Evolutionary conservation across 2,329 filamentous ascomycete species (phyloP), one percentile per base, ranked within the genome.

Genomic region (Trichoderma sp.): DNA sequence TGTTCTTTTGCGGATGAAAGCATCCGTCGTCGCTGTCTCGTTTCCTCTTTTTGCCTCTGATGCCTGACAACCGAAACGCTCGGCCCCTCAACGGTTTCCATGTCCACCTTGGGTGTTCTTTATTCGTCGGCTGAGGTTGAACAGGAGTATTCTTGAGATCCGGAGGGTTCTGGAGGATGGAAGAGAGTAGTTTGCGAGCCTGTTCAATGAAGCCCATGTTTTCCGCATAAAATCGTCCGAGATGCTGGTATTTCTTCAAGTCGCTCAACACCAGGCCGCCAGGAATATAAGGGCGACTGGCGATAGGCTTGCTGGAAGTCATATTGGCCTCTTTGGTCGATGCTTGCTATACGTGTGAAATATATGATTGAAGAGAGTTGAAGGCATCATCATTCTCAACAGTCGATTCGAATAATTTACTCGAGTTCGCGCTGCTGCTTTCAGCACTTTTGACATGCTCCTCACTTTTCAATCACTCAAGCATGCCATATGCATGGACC

Each of bases 101-200:
- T 23, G 0, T 13, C 47, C n/a, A 20, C 20, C 3, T 53, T 53
- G 47, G 9, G 7, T 75, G 86, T 72, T 28, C 13, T 4, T 11
- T 28, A 0, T 28, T 57, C 20, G 23, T 2, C 1, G 20, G 6
- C 3, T 1, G 28, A 3, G 28, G n/a, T 34, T 30, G 2, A 3
- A 20, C 6, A 9, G 30, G 0, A 7, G 11, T 8, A 13, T n/a
- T n/a, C 39, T 15, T 12, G 1, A 6, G 4, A 20, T 34, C 57
- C 20, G 9, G n/a, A 7, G 6, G 17, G 15, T 6, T 6, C 17
- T 15, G 28, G 17, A 7, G 2, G 57, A 1, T 11, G 4, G 6
- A 4, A 20, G 57, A 59, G 17, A 32, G 26, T 3, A 59, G 8
- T 30, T 32, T 30, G 17, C 57, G 55, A 32, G 57, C 11, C 28